Conservation (phyloP, 1,284 basidiomycete genomes). For the Tetrapyrgos nigripes region DNA sequence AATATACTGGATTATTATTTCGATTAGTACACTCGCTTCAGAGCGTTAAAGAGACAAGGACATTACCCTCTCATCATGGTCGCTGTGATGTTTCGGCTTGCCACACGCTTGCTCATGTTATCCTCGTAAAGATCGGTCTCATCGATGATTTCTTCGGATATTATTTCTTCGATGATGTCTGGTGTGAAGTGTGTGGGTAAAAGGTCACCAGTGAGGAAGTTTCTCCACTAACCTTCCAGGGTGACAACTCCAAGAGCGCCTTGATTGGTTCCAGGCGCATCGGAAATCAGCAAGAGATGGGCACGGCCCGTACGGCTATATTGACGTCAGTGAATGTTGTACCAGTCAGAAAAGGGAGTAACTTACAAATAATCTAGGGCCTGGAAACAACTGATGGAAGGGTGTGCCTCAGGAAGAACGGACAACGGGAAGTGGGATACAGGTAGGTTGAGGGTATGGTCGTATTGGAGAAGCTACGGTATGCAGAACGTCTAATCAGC, state of each 20-base stretch:
- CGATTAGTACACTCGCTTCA: too few relatives aligned
- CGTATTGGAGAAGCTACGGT: constrained; percentile 54
- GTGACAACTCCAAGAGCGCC: constrained; percentile 87
- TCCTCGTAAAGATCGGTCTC: constrained; percentile 92
- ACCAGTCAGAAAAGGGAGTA: background rate
- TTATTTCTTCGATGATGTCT: constrained; percentile 87
- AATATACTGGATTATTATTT: too few relatives aligned
- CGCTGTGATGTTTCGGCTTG: constrained; percentile 73
- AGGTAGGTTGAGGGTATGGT: constrained; percentile 81
- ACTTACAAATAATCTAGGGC: constrained; percentile 84
- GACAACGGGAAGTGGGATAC: constrained; percentile 78
- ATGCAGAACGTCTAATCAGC: background rate
- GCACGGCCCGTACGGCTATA: constrained; percentile 92
- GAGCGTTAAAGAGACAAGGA: background rate
- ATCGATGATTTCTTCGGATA: constrained; percentile 88
- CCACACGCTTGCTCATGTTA: constrained; percentile 77
- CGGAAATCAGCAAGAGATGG: constrained; percentile 88
- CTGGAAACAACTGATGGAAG: constrained; percentile 87
- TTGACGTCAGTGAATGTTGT: background rate
- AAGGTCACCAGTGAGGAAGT: background rate
- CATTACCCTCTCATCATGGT: constrained; percentile 81
- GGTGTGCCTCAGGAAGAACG: constrained; percentile 90
- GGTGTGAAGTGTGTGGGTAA: background rate
- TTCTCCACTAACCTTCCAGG: constrained; percentile 59
- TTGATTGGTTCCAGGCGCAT: constrained; percentile 78